Evolutionary conservation across 2,329 filamentous ascomycete genomes (phyloP), one percentile per base, ranked within the genome.

Genomic region (Pseudofabraea citricarpa): DNA sequence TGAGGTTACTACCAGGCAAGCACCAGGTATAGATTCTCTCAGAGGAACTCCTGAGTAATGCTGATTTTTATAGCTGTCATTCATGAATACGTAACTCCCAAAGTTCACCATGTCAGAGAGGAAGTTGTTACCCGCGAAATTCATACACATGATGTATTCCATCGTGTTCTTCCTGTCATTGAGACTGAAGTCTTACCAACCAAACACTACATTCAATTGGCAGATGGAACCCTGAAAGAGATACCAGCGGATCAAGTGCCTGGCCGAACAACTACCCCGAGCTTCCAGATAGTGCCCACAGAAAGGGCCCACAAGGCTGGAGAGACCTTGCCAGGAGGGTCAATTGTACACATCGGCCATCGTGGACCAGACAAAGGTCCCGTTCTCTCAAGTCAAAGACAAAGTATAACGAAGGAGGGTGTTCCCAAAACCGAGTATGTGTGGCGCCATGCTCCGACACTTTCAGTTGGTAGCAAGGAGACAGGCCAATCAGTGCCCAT

Each of bases 151-250:
- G 68, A 77, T 48, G 57, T 73, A 26, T 71, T 69, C 50, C 73
- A 77, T 46, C 69, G 70, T 20, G 63, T 74, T 20, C 68, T 73
- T n/a, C 75, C 75, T 3, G 65, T 79, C 18, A 64, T 71, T 21
- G 71, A 78, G 41, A 68, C 72, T 10, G 69, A 78, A 53, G 65
- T 77, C 8, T 63, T 77, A 1, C 73, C 75, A 2, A 61, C 74
- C 1, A 68, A 70, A 9, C 75, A 79, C 54, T 77, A 60, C 24
- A 39, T 57, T 6, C 48, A 44, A 5, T 41, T 43, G 5, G 23
- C 47, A n/a, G 56, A 73, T 57, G 61, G 72, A 4, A 60, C 61
- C 1, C 59, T 73, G 6, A 56, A 64, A 12, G 72, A 76, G 49
- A 68, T 77, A 6, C 59, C 67, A 2, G 70, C 63, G n/a, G 59